A percentile compares a stretch with the other conserved stretches of the same genome.
Evolutionary conservation across 1,284 basidiomycete genomes (phyloP).

Genomic region (Cutaneotrichosporon daszewskae): DNA sequence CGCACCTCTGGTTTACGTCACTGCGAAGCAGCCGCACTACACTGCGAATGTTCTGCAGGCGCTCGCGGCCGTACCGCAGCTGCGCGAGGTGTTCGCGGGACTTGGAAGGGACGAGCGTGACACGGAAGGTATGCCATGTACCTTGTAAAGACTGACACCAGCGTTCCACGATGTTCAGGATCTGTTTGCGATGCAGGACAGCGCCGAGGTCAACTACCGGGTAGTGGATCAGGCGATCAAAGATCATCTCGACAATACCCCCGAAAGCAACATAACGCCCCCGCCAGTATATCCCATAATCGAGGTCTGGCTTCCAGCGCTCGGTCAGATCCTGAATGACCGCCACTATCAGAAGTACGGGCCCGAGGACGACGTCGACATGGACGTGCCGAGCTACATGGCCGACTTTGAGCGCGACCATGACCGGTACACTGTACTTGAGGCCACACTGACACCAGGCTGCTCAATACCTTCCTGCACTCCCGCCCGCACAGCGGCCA

Average conservation of each 20-base stretch:
- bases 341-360: too few relatives aligned
- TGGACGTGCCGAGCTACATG: not conserved
- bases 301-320: too few relatives aligned
- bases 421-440: conserved; percentile 1
- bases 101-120: conserved; percentile 1
- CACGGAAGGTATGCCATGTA: not conserved
- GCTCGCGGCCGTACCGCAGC: conserved; percentile 34
- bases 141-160: not conserved
- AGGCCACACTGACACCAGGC: conserved; percentile 3
- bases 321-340: too few relatives aligned
- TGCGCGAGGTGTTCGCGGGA: conserved; percentile 20
- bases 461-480: conserved; percentile 3
- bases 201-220: not conserved
- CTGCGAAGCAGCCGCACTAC: conserved; percentile 18
- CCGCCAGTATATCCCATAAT: too few relatives aligned
- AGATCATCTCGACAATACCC: too few relatives aligned
- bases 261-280: too few relatives aligned
- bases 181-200: not conserved
- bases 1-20: conserved; percentile 17
- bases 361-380: not conserved
- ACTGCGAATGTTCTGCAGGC: conserved; percentile 35
- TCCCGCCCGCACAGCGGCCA: conserved; percentile 2
- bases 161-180: not conserved
- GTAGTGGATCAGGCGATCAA: not conserved
- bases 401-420: conserved; percentile 5